Evolutionary conservation across 2,329 filamentous ascomycete genomes (phyloP).

Genomic region (Neocatenulostroma microsporum): DNA sequence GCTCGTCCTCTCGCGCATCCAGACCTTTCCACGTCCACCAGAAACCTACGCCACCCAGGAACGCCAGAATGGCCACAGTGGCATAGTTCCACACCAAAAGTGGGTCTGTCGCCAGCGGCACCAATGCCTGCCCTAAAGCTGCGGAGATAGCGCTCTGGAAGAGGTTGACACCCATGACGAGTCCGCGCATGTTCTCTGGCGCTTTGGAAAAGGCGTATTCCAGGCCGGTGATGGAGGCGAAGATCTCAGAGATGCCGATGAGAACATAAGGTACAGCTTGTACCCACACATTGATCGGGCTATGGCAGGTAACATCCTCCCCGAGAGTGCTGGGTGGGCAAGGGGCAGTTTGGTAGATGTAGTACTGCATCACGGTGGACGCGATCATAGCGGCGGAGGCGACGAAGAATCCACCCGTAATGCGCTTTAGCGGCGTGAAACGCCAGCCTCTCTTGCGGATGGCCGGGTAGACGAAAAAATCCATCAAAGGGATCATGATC

Average conservation of each 20-base stretch:
- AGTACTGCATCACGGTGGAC: conserved; percentile 48
- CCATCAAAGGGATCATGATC: conserved; percentile 39
- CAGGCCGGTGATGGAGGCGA: conserved; percentile 38
- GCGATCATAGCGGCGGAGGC: conserved; percentile 47
- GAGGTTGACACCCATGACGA: conserved; percentile 46
- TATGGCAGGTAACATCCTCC: conserved; percentile 25
- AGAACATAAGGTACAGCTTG: conserved; percentile 38
- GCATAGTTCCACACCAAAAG: conserved; percentile 62
- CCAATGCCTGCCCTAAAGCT: conserved; percentile 54
- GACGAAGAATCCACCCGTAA: conserved; percentile 47
- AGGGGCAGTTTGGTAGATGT: conserved; percentile 43
- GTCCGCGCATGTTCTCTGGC: conserved; percentile 37
- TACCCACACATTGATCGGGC: conserved; percentile 36
- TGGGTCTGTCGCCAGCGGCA: conserved; percentile 55
- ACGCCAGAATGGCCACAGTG: conserved; percentile 52
- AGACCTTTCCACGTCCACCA: conserved; percentile 61
- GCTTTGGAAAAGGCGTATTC: conserved; percentile 41
- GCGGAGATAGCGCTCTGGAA: conserved; percentile 53
- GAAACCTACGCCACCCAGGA: conserved; percentile 56
- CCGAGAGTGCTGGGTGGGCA: conserved; percentile 13
- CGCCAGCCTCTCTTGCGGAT: conserved; percentile 35
- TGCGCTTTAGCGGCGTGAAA: conserved; percentile 45
- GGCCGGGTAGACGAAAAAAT: conserved; percentile 39
- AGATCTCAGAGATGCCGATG: conserved; percentile 37
- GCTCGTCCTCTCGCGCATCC: conserved; percentile 59